These are phyloP conservation scores for Hymenotorrendiella dingleyae DNA, from an alignment of 2,329 filamentous ascomycete species.

Conservation along the genomic window DNA sequence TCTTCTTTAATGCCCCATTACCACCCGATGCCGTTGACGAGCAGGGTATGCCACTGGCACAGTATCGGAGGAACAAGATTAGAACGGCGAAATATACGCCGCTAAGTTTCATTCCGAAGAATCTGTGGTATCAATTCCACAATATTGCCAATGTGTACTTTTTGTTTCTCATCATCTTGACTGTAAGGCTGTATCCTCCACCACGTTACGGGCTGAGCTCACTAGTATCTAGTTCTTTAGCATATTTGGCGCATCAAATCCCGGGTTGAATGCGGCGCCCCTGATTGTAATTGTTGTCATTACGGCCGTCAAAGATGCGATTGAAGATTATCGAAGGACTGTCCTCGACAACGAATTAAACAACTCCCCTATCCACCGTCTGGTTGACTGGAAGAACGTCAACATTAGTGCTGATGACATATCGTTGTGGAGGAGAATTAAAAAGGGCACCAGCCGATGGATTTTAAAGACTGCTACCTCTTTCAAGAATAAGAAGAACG, in stretches of 20 bases:
- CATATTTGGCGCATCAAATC: constrained; percentile 89
- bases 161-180: constrained; percentile 89
- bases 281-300: constrained; percentile 86
- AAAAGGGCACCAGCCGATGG: constrained; percentile 65
- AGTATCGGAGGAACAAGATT: constrained; percentile 90
- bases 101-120: constrained; percentile 91
- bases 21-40: constrained; percentile 72
- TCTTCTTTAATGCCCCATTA: constrained; percentile 84
- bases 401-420: constrained; percentile 86
- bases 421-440: constrained; percentile 78
- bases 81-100: constrained; percentile 96
- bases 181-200: constrained; percentile 54
- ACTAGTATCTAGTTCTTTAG: constrained; percentile 69
- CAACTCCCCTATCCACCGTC: constrained; percentile 87
- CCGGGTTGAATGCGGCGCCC: constrained; percentile 82
- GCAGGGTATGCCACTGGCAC: constrained; percentile 63
- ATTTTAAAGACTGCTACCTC: constrained; percentile 38
- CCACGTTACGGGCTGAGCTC: constrained; percentile 15
- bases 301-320: constrained; percentile 88
- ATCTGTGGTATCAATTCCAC: constrained; percentile 96
- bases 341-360: constrained; percentile 89
- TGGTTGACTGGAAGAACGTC: constrained; percentile 86
- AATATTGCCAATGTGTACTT: constrained; percentile 99
- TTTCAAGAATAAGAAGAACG: constrained; percentile 42
- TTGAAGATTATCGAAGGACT: constrained; percentile 92